A percentile compares a stretch with the other conserved stretches of the same genome.
Conservation (phyloP, 768 basidiomycete species). For the Pleurotus tuoliensis region DNA sequence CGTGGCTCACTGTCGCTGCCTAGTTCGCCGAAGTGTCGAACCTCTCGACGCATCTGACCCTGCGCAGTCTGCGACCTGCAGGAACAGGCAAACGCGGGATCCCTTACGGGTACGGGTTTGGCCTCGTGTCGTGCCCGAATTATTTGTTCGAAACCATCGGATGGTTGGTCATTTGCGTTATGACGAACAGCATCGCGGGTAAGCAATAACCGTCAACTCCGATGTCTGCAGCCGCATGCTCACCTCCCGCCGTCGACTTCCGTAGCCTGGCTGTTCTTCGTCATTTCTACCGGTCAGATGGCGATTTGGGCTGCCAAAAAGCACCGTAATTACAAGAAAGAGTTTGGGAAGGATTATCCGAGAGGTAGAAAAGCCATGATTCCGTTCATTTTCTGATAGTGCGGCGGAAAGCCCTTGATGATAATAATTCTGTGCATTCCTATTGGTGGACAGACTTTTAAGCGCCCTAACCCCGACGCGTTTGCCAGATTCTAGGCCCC, state of each 20-base stretch:
- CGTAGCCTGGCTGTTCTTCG: constrained; percentile 62
- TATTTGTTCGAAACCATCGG: constrained; percentile 88
- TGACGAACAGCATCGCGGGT: constrained; percentile 81
- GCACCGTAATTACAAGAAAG: constrained; percentile 85
- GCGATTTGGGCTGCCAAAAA: constrained; percentile 87
- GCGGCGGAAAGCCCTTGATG: not conserved
- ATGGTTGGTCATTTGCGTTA: constrained; percentile 66
- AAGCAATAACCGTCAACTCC: constrained; percentile 23
- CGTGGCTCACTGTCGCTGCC: not conserved
- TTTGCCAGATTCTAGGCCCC: not conserved
- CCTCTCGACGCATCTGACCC: constrained; percentile 73
- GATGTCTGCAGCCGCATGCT: constrained; percentile 1
- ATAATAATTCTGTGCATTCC: not conserved
- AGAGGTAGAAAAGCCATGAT: constrained; percentile 71
- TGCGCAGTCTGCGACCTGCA: constrained; percentile 79
- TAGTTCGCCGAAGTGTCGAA: constrained; percentile 88
- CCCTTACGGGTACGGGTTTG: constrained; percentile 91
- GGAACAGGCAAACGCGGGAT: constrained; percentile 79
- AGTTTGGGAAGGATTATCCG: constrained; percentile 87
- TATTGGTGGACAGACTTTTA: not conserved
- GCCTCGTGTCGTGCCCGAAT: constrained; percentile 84
- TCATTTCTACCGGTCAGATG: constrained; percentile 66
- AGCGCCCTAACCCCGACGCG: not conserved
- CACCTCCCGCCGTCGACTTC: not conserved
- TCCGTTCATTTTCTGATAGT: constrained; percentile 61